Conservation (phyloP, 108 stramenopile genomes). For the Nitzschia inconspicua region DNA sequence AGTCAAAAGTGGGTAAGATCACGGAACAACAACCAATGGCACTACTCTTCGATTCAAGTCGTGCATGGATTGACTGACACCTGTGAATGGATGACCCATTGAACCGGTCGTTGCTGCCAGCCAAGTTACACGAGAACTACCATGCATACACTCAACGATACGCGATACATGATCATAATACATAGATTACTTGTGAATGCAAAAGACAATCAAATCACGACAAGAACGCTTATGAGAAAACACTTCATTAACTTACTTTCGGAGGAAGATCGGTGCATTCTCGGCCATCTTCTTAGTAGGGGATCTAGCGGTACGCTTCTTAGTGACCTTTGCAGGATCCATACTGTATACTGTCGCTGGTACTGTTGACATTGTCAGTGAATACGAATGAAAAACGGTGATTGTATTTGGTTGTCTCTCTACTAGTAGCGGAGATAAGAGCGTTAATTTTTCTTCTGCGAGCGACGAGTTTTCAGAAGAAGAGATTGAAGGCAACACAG, state of each 20-base stretch:
- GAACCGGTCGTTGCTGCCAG: neutral
- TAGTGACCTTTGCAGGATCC: slow-evolving; percentile 1
- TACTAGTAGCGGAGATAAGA: no score
- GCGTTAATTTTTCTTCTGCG: no score
- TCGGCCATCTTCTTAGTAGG: slow-evolving; percentile 20
- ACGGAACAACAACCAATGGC: neutral
- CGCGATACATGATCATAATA: neutral
- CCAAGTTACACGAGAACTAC: no score
- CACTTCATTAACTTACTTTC: slow-evolving; percentile 24
- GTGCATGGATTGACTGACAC: neutral
- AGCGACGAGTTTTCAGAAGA: no score
- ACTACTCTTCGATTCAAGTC: no score
- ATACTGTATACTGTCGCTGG: no score
- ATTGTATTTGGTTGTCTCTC: no score
- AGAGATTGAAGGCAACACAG: no score
- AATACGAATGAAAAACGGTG: no score
- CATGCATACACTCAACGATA: neutral
- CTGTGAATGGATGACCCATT: neutral
- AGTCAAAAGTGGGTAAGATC: neutral
- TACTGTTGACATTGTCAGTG: no score
- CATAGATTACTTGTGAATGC: no score
- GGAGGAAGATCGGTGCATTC: slow-evolving; percentile 36
- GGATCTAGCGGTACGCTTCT: slow-evolving; percentile 4
- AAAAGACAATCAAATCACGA: no score
- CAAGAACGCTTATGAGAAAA: neutral